Evolutionary conservation across 2,329 filamentous ascomycete species (phyloP).

Genomic region (Trichoderma lentiforme): DNA sequence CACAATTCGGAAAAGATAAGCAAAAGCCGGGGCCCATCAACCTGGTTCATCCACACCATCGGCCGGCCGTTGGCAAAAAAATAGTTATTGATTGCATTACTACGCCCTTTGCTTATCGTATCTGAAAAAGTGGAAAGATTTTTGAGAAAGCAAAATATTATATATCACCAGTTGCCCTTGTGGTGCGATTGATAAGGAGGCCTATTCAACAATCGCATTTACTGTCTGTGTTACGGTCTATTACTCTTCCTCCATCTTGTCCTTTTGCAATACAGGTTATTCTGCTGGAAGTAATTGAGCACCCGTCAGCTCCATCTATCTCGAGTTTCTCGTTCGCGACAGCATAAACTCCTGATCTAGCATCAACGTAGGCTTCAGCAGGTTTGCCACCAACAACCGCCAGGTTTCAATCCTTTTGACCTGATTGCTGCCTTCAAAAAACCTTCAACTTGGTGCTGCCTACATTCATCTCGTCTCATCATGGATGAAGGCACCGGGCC

Average conservation of each 20-base stretch:
- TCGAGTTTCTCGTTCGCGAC: background rate
- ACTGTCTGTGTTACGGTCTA: background rate
- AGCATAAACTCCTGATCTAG: background rate
- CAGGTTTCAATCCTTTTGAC: conserved; percentile 23
- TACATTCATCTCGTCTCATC: background rate
- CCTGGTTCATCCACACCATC: conserved; percentile 5
- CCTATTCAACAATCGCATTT: background rate
- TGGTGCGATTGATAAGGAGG: background rate
- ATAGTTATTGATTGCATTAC: conserved; percentile 5
- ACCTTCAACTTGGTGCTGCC: background rate
- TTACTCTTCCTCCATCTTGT: background rate
- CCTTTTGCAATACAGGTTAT: background rate
- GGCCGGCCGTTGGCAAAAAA: background rate
- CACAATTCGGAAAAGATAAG: conserved; percentile 14
- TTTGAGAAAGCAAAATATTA: background rate
- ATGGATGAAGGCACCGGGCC: conserved; percentile 59
- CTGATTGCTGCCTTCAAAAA: background rate
- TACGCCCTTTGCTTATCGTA: conserved; percentile 10
- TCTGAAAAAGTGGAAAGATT: conserved; percentile 1
- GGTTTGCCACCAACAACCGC: conserved; percentile 27
- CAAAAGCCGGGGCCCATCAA: background rate
- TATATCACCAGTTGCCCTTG: background rate
- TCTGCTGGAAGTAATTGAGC: background rate
- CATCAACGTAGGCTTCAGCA: conserved; percentile 25
- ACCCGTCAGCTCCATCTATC: background rate